Percentiles rank a stretch among this genome's conserved stretches.
Conservation (phyloP, 495 filamentous ascomycete genomes). For the Trichocladium uniseriatum region DNA sequence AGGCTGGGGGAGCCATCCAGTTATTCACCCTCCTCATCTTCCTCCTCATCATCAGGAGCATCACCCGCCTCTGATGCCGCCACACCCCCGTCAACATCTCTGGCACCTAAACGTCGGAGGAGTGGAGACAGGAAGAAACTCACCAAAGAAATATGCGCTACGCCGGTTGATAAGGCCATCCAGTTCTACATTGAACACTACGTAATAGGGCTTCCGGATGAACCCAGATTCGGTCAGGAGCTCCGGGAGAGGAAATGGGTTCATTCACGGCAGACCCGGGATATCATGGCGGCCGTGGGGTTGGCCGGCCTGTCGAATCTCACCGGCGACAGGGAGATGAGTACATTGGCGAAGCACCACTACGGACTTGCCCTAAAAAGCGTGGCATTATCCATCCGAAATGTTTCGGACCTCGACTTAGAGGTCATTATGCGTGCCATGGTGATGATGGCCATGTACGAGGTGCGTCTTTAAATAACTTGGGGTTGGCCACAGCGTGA, state of each 20-base stretch:
- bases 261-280: constrained; percentile 22
- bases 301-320: constrained; percentile 37
- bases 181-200: constrained; percentile 42
- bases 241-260: constrained; percentile 19
- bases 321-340: constrained; percentile 34
- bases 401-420: constrained; percentile 18
- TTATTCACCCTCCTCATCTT: no score
- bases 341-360: constrained; percentile 30
- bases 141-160: constrained; percentile 15
- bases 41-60: constrained; percentile 10
- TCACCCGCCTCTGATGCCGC: constrained; percentile 5
- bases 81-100: not conserved
- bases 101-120: not conserved
- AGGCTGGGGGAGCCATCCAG: constrained; percentile 18
- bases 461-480: no score
- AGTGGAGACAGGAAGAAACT: not conserved
- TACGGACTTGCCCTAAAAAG: constrained; percentile 34
- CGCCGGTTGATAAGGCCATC: constrained; percentile 33
- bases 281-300: constrained; percentile 39
- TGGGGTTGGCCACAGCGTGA: no score
- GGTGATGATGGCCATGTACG: constrained; percentile 39
- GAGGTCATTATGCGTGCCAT: constrained; percentile 27
- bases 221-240: constrained; percentile 29
- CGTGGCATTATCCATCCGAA: constrained; percentile 27
- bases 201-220: constrained; percentile 39